Evolutionary conservation across 2,329 filamentous ascomycete genomes (phyloP), one percentile per base, ranked within the genome.

Genomic region (Talaromyces sp.): DNA sequence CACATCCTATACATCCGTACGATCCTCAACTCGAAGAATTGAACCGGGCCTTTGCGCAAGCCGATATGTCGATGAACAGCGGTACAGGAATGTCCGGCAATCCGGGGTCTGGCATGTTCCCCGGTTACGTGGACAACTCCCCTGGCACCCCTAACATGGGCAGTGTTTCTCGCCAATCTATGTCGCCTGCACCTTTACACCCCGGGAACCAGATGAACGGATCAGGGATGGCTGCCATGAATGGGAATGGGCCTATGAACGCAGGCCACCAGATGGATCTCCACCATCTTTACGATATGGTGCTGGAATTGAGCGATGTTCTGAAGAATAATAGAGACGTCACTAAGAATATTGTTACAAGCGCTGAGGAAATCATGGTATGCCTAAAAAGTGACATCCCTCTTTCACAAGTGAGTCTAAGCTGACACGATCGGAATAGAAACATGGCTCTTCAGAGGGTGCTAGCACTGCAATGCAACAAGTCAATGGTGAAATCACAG

Each of bases 221-320:
- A 17, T 65, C 61, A 29, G 66, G 67, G 16, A 70, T 75, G 63
- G 66, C 68, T 24, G 72, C 67, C 8, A 71, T 75, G 65, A 71
- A 68, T 48, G 63, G 64, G 5, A 65, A 62, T 29, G 66, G 77
- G 53, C 70, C 75, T 1, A 73, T 76, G 69, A 77, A 76, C 54
- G 77, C 77, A 8, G 78, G 78, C 10, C 78, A 80, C 49, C 76
- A 80, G 64, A 78, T 80, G 75, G 78, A 80, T 56, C 67, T 80
- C 43, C 77, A 79, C 55, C 75, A 79, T 49, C 68, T 80, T 2
- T 80, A 77, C 52, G 74, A 78, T 32, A 79, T 79, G 71, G 75
- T 80, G 24, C 62, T 77, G 48, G 78, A 80, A 54, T 62, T 80
- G 55, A 79, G 77, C 43, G 74, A 77, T 14, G 73, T 80, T 1